phyloP scores from a whole-genome alignment of 768 basidiomycete species.

The Lactifluus piperatus region DNA sequence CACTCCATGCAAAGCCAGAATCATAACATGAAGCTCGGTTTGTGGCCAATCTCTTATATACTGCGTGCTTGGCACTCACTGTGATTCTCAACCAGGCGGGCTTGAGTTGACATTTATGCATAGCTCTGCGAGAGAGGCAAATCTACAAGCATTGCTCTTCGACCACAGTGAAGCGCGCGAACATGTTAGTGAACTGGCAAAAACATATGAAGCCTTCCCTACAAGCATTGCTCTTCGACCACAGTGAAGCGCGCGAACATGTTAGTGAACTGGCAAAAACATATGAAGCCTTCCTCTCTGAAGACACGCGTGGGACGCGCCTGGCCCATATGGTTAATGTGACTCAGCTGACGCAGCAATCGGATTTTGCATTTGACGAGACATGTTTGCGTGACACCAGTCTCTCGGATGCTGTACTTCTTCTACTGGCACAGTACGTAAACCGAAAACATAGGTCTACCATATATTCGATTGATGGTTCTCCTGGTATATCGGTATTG shows the following conservation, averaged over 20 bases:
- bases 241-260: neutral
- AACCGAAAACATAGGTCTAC: too few relatives aligned
- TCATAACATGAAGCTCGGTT: constrained; percentile 22
- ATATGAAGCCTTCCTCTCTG: neutral
- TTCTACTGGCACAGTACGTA: neutral
- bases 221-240: neutral
- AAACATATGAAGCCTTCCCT: constrained; percentile 1
- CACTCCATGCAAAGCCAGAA: constrained; percentile 16
- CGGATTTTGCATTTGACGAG: neutral
- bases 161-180: neutral
- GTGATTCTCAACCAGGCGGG: constrained; percentile 12
- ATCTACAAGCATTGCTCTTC: neutral
- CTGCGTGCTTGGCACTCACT: too few relatives aligned
- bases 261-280: neutral
- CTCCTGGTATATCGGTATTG: too few relatives aligned
- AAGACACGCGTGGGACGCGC: constrained; percentile 1
- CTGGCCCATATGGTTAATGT: too few relatives aligned
- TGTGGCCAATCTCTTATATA: neutral
- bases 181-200: neutral
- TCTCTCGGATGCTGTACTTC: neutral
- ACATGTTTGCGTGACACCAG: neutral
- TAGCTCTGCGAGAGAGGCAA: neutral
- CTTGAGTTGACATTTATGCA: constrained; percentile 10
- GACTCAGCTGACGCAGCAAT: too few relatives aligned
- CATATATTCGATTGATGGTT: too few relatives aligned